These are phyloP conservation scores for Beauveria scarabaeidicola DNA, from an alignment of 2,329 filamentous ascomycete species.

Conservation along the genomic window DNA sequence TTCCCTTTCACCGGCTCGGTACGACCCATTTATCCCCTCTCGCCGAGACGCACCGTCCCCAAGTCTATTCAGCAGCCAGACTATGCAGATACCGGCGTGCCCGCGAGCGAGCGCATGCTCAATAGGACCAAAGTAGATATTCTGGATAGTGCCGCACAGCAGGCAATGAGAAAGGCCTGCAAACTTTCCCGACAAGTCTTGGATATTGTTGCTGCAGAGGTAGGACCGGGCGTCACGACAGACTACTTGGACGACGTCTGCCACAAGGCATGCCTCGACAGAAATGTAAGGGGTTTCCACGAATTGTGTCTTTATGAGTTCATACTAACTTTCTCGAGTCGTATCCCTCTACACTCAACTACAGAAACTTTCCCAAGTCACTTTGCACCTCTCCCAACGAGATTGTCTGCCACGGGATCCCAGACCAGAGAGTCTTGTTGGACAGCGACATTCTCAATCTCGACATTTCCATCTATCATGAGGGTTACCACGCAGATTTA, in stretches of 20 bases:
- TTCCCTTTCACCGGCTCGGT: conserved; percentile 75
- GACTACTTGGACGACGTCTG: conserved; percentile 92
- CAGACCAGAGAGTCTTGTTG: conserved; percentile 74
- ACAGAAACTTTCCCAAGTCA: conserved; percentile 94
- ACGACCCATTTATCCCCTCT: conserved; percentile 80
- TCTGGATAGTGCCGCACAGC: conserved; percentile 68
- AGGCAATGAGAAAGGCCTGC: conserved; percentile 90
- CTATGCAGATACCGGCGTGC: conserved; percentile 77
- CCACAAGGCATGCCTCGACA: conserved; percentile 87
- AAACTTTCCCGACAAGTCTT: conserved; percentile 83
- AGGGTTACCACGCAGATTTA: conserved; percentile 89
- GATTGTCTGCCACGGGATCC: conserved; percentile 97
- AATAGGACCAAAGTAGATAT: conserved; percentile 75
- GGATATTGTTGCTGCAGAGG: conserved; percentile 76
- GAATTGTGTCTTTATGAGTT: conserved; percentile 7
- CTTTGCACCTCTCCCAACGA: conserved; percentile 95
- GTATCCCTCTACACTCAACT: conserved; percentile 91
- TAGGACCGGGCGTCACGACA: conserved; percentile 87
- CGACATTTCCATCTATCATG: conserved; percentile 89
- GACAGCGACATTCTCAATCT: conserved; percentile 98
- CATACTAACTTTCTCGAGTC: conserved; percentile 44
- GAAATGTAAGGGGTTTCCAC: conserved; percentile 58
- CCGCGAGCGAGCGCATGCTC: conserved; percentile 50
- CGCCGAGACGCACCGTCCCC: conserved; percentile 62
- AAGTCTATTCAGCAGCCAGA: conserved; percentile 76